phyloP scores from a whole-genome alignment of 345 rosid genomes.

The Linum trigynum region DNA sequence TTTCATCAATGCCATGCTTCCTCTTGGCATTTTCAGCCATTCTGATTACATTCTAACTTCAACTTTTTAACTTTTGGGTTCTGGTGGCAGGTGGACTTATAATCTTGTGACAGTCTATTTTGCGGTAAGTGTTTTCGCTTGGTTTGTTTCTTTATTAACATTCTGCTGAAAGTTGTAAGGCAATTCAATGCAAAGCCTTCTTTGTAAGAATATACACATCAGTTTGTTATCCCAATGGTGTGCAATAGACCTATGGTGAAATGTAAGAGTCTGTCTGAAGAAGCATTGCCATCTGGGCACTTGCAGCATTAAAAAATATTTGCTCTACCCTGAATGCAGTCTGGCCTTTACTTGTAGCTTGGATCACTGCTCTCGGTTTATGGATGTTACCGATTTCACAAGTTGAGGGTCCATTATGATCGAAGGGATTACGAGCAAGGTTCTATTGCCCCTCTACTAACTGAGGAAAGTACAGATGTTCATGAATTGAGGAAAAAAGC shows the following conservation, averaged over 20 bases:
- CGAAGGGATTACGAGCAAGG: conserved; percentile 42
- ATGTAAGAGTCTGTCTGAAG: neutral
- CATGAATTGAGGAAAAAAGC: conserved; percentile 8
- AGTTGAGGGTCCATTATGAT: conserved; percentile 15
- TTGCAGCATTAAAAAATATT: conserved; percentile 4
- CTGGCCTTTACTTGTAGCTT: conserved; percentile 27
- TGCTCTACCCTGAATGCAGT: conserved; percentile 4
- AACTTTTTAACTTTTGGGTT: conserved; percentile 9
- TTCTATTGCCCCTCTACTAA: conserved; percentile 24
- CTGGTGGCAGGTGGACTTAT: conserved; percentile 50
- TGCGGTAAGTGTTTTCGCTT: conserved; percentile 39
- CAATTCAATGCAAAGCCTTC: too few species aligned
- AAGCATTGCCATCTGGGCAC: neutral
- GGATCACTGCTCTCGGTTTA: conserved; percentile 50
- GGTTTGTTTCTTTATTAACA: neutral
- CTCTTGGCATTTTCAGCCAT: neutral
- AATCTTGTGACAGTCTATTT: conserved; percentile 52
- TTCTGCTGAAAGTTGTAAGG: neutral
- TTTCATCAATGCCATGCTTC: neutral
- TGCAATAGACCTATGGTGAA: neutral
- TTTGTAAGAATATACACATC: too few species aligned
- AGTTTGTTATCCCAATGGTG: neutral
- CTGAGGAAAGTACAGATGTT: conserved; percentile 19
- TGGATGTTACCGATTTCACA: conserved; percentile 41
- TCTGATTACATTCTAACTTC: conserved; percentile 8